Conservation (phyloP, 2,329 filamentous ascomycete genomes). For the Trichophyton rubrum region DNA sequence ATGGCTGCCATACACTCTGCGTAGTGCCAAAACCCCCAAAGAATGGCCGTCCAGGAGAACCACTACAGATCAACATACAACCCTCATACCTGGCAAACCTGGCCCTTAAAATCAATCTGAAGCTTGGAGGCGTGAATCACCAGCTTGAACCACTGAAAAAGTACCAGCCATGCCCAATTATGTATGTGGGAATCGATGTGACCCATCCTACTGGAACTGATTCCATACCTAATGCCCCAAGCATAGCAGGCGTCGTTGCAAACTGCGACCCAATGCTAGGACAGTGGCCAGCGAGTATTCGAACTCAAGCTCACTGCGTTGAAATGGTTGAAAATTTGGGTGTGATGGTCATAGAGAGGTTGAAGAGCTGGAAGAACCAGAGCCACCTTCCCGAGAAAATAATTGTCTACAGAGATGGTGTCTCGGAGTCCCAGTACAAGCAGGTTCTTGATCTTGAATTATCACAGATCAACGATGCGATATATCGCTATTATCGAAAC, state of each 20-base stretch:
- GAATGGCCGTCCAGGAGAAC: neutral
- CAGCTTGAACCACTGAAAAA: slow-evolving; percentile 42
- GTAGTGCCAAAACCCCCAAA: slow-evolving; percentile 7
- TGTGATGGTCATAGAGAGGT: slow-evolving; percentile 49
- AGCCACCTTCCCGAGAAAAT: slow-evolving; percentile 56
- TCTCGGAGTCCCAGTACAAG: slow-evolving; percentile 72
- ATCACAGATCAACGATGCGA: slow-evolving; percentile 43
- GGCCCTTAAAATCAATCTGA: slow-evolving; percentile 69
- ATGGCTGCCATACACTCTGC: slow-evolving; percentile 14
- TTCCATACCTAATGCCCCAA: slow-evolving; percentile 45
- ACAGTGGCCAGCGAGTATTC: slow-evolving; percentile 67
- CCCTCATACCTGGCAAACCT: slow-evolving; percentile 44
- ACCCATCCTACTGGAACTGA: slow-evolving; percentile 65
- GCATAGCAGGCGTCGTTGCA: slow-evolving; percentile 48
- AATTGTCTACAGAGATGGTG: slow-evolving; percentile 76
- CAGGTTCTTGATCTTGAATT: slow-evolving; percentile 58
- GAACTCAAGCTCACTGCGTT: slow-evolving; percentile 47
- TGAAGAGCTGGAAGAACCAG: slow-evolving; percentile 50
- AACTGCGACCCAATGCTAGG: slow-evolving; percentile 56
- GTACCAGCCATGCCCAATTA: slow-evolving; percentile 57
- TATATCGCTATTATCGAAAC: slow-evolving; percentile 44
- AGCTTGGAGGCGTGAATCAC: slow-evolving; percentile 64
- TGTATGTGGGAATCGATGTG: slow-evolving; percentile 79
- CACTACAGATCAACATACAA: neutral
- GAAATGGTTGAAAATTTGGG: slow-evolving; percentile 60